Base-by-base conservation (phyloP, 2,329 filamentous ascomycete species). In the Ascochyta koolunga region DNA sequence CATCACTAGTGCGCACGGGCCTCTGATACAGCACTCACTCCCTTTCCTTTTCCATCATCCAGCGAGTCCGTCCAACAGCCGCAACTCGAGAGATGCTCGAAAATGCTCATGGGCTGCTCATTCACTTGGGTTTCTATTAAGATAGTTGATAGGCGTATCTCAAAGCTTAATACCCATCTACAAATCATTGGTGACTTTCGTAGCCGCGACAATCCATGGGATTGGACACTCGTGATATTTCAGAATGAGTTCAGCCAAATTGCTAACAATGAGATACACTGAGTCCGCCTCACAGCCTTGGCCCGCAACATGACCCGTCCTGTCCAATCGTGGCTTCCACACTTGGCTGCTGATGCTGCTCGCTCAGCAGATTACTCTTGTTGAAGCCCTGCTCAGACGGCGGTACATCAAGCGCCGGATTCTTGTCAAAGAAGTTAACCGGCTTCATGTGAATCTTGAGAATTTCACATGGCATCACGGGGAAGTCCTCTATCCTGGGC, bases 401-500 rank as follows among this genome's bases (percentile, higher is more conserved):
- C 29, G 83, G 83, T 6, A 86, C 83, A 76, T 85, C 83, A 5
- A 86, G 68, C 16, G 82, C 83, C 2, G 83, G 83, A 48, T 86
- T 86, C 71, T 78, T 80, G 29, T 78, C 74, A 58, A 85, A 85
- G 74, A 86, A 86, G 62, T 86, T 84, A 10, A 83, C 79, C 0
- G 83, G 83, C 59, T 84, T 82, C 56, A 86, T 70, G 47, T 80
- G 76, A n/a, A 86, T 77, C 65, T 81, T 83, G 50, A 85, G 74
- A 13, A 82, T 80, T 73, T 86, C 83, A 38, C 78, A 80, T 0
- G 83, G 83, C 83, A 85, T 85, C 40, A 85, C 78, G 0, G 82
- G 82, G 70, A 84, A 85, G 62, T 85, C 82, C 68, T 86, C 83
- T 15, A 81, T 78, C 31, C 81, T 70, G 0, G 80, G 79, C 50